Base-by-base conservation (phyloP, 2,329 filamentous ascomycete species). In the Cladorrhinum sp. region DNA sequence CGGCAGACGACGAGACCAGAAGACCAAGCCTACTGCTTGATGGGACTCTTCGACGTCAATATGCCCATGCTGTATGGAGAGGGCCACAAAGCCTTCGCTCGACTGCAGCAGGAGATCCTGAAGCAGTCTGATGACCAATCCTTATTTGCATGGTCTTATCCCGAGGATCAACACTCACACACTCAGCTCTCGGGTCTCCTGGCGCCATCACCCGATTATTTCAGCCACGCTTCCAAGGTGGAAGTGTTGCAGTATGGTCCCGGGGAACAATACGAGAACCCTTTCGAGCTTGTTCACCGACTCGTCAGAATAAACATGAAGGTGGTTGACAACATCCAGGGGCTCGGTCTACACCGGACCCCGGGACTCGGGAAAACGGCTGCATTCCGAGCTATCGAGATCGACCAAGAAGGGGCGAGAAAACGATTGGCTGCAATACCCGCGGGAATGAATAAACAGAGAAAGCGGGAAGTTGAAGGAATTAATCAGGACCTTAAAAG, bases 101-200 rank as follows among this genome's bases (percentile, higher is more conserved):
- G 61, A 18, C 55, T 63, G 10, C 61, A 63, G 36, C 53, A 63
- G 49, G 55, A 60, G 18, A 63, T 63, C n/a, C 51, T 63, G 54
- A 55, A 49, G 14, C 18, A 39, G 8, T 54, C 55, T 4, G 39
- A 57, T 36, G 59, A 61, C 50, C 21, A 55, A 18, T 57, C 46
- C 30, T 12, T 61, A 10, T 48, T 61, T 9, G 59, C 49, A 12
- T 61, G 59, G 59, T 42, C 36, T 3, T 42, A 42, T 16, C 36
- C 50, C 14, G 50, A 53, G 50, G 50, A 24, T 5, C 5, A 53
- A 10, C 18, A 53, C 8, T 53, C 50, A 4, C 23, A 53, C 21
- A 28, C 50, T n/a, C 50, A 53, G 23, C 7, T 53, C 23, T 53
- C 50, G 16, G 50, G 50, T 6, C 50, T 53, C 18, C n/a, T 53